These are phyloP conservation scores for Plasmodium billcollinsi DNA, from an alignment of 169 alveolate genomes.

Conservation along the genomic window DNA sequence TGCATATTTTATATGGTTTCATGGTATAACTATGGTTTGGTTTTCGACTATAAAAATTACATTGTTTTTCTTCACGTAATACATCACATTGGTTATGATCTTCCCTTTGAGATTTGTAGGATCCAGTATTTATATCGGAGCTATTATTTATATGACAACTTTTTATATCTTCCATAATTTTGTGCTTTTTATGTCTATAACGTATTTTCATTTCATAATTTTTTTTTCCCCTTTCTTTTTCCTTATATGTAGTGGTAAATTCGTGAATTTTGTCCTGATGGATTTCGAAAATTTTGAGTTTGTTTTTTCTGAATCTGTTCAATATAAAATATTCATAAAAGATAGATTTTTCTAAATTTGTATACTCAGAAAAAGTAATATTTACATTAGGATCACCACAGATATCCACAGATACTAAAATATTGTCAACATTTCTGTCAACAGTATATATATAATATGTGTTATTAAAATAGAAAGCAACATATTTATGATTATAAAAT, in stretches of 20 bases:
- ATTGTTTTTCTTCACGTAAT: background rate
- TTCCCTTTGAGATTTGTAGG: background rate
- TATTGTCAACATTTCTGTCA: conserved; percentile 49
- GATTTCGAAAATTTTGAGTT: conserved; percentile 51
- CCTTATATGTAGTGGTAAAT: conserved; percentile 26
- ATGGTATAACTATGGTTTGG: conserved; percentile 52
- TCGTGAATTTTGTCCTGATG: conserved; percentile 2
- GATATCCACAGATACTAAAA: conserved; percentile 36
- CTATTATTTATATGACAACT: background rate
- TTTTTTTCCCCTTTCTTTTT: background rate
- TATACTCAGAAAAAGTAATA: conserved; percentile 49
- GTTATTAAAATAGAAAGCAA: conserved; percentile 24
- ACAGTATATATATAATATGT: conserved; percentile 48
- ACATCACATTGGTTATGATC: background rate
- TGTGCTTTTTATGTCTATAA: background rate
- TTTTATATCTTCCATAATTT: background rate
- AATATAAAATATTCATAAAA: conserved; percentile 39
- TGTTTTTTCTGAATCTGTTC: conserved; percentile 24
- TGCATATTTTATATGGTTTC: conserved; percentile 64
- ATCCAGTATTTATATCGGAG: background rate
- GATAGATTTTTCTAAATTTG: conserved; percentile 43
- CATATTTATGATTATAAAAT: conserved; percentile 52
- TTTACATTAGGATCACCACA: conserved; percentile 26
- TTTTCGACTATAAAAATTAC: conserved; percentile 5
- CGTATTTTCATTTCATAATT: background rate